Base-by-base conservation (phyloP, 768 basidiomycete species). In the Mycena galericulata region DNA sequence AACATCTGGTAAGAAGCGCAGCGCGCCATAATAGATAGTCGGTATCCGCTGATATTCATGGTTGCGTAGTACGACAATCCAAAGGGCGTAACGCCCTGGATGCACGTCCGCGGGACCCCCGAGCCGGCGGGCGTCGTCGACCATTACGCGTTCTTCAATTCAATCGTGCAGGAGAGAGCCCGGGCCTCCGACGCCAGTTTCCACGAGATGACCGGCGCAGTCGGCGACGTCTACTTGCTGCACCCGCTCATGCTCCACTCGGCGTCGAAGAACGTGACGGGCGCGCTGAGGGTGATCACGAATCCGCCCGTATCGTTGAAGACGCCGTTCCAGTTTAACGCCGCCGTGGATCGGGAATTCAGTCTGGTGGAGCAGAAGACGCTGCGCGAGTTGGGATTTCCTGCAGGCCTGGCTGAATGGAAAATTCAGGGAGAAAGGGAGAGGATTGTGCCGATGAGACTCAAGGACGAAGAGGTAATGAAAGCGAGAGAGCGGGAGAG, bases 161-260 rank as follows among this genome's bases (percentile, higher is more conserved):
- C 24, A 83, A 87, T 74, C 77, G 83, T 54, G 75, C 81, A 49
- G 83, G 81, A 69, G n/a, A 47, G 22, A 17, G 62, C 38, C 24
- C 43, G 38, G 77, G 86, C 65, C 79, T 83, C 72, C 74, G 73
- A 53, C 84, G 82, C 76, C 72, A 73, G 58, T 30, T 85, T 88
- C 75, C 81, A 86, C 40, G 88, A 88, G 77, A 79, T 88, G 76
- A 89, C 88, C 2, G 89, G 89, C 43, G 80, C 87, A 64, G 75
- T 85, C 46, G 90, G 89, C n/a, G 90, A 90, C 74, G 89, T 90
- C 17, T 84, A 89, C 22, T 80, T 90, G 43, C 79, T 90, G 79
- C 88, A 90, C 76, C 88, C 89, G 15, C 76, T 90, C 55, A 90
- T 90, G 88, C 75, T 89, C 69, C 90, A 90, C 72, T 86, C 88